These are phyloP conservation scores for Magnusiomyces paraingens DNA, from an alignment of 1,139 yeast genomes.

Conservation along the genomic window DNA sequence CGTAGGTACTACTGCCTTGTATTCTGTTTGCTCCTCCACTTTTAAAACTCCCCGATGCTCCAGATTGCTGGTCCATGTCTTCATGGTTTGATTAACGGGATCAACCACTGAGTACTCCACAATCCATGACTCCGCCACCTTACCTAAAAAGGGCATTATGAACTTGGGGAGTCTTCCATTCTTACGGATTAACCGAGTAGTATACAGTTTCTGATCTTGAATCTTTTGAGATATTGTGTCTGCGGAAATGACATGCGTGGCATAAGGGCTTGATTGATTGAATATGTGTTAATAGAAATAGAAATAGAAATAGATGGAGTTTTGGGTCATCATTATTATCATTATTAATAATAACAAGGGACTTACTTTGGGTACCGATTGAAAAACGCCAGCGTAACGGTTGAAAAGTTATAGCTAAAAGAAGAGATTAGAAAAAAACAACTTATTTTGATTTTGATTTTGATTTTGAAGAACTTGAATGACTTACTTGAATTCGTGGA, in stretches of 20 bases:
- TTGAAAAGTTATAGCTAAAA: slow-evolving; percentile 48
- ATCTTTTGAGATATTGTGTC: slow-evolving; percentile 64
- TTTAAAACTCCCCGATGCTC: slow-evolving; percentile 77
- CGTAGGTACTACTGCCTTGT: slow-evolving; percentile 31
- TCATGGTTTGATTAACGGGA: slow-evolving; percentile 49
- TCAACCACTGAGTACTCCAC: slow-evolving; percentile 75
- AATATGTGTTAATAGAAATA: not conserved
- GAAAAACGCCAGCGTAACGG: slow-evolving; percentile 73
- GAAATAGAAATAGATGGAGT: not conserved
- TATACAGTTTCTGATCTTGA: slow-evolving; percentile 52
- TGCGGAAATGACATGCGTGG: slow-evolving; percentile 79
- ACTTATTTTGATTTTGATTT: not conserved
- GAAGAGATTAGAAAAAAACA: not conserved
- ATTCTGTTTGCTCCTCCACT: slow-evolving; percentile 71
- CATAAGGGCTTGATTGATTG: slow-evolving; percentile 48
- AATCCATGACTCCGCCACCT: slow-evolving; percentile 71
- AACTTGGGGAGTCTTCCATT: slow-evolving; percentile 77
- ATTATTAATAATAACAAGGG: not conserved
- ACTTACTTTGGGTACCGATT: slow-evolving; percentile 69
- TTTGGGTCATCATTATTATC: not conserved
- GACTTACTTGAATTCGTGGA: slow-evolving; percentile 4
- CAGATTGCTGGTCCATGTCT: slow-evolving; percentile 73
- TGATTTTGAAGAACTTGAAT: no score
- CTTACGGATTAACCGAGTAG: slow-evolving; percentile 72
- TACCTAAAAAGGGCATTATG: slow-evolving; percentile 70